Evolutionary conservation across 805 yeast genomes (phyloP).

Genomic region (Wickerhamiella musiphila): DNA sequence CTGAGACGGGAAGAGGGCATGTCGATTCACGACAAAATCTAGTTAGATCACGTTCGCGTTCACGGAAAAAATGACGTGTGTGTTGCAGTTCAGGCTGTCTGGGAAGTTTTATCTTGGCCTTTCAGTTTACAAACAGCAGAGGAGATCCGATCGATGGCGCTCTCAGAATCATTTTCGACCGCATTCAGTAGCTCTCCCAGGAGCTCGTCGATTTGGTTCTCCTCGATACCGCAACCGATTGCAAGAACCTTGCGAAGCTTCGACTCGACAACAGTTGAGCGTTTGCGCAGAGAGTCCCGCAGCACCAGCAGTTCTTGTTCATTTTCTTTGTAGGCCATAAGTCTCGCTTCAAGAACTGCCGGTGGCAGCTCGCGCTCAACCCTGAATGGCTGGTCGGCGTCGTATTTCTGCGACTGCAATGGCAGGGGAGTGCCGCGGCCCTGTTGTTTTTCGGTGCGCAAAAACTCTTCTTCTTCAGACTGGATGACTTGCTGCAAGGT

Average conservation of each 20-base stretch:
- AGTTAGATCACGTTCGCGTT: neutral
- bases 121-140: neutral
- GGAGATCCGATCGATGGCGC: slow-evolving; percentile 39
- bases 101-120: too few relatives aligned
- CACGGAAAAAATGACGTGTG: too few relatives aligned
- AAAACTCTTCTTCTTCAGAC: slow-evolving; percentile 44
- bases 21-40: neutral
- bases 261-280: slow-evolving; percentile 40
- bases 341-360: slow-evolving; percentile 40
- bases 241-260: slow-evolving; percentile 83
- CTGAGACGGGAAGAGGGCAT: slow-evolving; percentile 19
- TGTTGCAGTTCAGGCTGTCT: too few relatives aligned
- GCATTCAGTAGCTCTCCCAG: slow-evolving; percentile 77
- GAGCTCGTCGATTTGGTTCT: slow-evolving; percentile 59
- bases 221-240: slow-evolving; percentile 75
- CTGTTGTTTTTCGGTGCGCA: slow-evolving; percentile 21
- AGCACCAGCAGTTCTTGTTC: slow-evolving; percentile 37
- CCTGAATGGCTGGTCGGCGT: slow-evolving; percentile 76
- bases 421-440: slow-evolving; percentile 10
- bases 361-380: slow-evolving; percentile 21
- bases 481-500: slow-evolving; percentile 43
- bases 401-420: slow-evolving; percentile 18
- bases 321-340: slow-evolving; percentile 62
- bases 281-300: slow-evolving; percentile 33
- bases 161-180: slow-evolving; percentile 67